Evolutionary conservation across 2,329 filamentous ascomycete genomes (phyloP), one percentile per base, ranked within the genome.

Genomic region (Emmonsia crescens): DNA sequence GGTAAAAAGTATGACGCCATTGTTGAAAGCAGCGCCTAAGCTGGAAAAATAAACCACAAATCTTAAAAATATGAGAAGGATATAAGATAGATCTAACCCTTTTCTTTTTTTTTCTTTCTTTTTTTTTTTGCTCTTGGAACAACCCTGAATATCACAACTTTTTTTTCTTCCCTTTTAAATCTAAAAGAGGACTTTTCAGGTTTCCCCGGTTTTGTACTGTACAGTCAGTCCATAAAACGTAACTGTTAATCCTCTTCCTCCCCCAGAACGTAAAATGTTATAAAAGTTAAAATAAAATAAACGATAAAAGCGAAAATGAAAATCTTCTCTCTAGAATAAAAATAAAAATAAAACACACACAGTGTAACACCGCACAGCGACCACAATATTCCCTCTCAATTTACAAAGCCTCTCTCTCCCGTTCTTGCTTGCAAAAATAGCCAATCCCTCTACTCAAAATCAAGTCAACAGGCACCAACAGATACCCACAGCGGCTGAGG

Each of bases 401-500:
- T 14, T 27, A 51, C 21, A 51, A 51, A 29, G 5, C 24, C 10
- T 2, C 12, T 31, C 24, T 51, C 27, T n/a, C n/a, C n/a, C n/a
- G n/a, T n/a, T n/a, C n/a, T n/a, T n/a, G n/a, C n/a, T n/a, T n/a
- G n/a, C n/a, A n/a, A n/a, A n/a, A n/a, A n/a, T n/a, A n/a, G n/a
- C n/a, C n/a, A n/a, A 54, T 52, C 27, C 14, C 27, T 52, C 27
- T 19, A 31, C 24, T 46, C 6, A 9, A 46, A 46, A 46, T 10
- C 8, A 9, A 46, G n/a, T 57, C 54, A 57, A 44, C n/a, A 57
- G 36, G 12, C 24, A 10, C 21, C 54, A 40, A 57, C 67, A 63
- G 74, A 72, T 31, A 67, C 65, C 69, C 75, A 76, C 9, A 76
- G 68, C 5, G 75, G 73, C 58, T 61, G 69, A 4, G 75, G 75